These are phyloP conservation scores for Russula vinacea DNA, from an alignment of 768 basidiomycete species.

Conservation along the genomic window DNA sequence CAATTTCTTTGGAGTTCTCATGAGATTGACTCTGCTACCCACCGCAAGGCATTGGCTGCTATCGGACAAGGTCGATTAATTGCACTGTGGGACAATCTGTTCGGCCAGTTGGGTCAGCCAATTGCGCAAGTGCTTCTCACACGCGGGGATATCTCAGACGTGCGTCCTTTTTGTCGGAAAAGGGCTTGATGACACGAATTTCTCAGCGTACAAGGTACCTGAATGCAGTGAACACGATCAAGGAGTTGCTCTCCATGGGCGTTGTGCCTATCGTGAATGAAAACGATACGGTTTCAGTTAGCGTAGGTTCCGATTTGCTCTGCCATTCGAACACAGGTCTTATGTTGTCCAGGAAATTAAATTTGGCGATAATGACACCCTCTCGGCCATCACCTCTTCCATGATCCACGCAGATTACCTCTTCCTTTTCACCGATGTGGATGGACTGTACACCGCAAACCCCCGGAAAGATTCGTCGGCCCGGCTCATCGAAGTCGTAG, in stretches of 20 bases:
- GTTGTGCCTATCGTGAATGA: slow-evolving; percentile 99
- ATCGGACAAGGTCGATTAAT: slow-evolving; percentile 97
- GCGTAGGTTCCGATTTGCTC: slow-evolving; percentile 52
- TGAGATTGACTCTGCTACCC: not conserved
- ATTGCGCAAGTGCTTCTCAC: slow-evolving; percentile 95
- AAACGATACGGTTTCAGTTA: slow-evolving; percentile 97
- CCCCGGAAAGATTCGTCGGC: slow-evolving; percentile 87
- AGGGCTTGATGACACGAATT: not conserved
- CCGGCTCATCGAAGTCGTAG: slow-evolving; percentile 74
- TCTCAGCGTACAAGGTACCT: slow-evolving; percentile 86
- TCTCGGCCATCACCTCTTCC: slow-evolving; percentile 94
- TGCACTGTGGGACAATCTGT: slow-evolving; percentile 95
- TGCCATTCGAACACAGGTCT: not conserved
- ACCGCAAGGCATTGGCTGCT: slow-evolving; percentile 80
- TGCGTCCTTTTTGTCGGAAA: slow-evolving; percentile 39
- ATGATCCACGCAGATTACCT: slow-evolving; percentile 99
- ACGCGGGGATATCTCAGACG: slow-evolving; percentile 95
- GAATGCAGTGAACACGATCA: slow-evolving; percentile 94
- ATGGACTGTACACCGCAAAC: slow-evolving; percentile 92
- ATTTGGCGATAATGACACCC: slow-evolving; percentile 98
- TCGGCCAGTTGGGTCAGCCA: slow-evolving; percentile 88
- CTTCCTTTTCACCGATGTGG: slow-evolving; percentile 94
- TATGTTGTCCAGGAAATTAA: slow-evolving; percentile 81
- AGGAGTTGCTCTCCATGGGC: slow-evolving; percentile 87
- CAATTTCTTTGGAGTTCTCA: not conserved